Base-by-base conservation (phyloP, 257 asterid species). In the Linderniella brevidens region DNA sequence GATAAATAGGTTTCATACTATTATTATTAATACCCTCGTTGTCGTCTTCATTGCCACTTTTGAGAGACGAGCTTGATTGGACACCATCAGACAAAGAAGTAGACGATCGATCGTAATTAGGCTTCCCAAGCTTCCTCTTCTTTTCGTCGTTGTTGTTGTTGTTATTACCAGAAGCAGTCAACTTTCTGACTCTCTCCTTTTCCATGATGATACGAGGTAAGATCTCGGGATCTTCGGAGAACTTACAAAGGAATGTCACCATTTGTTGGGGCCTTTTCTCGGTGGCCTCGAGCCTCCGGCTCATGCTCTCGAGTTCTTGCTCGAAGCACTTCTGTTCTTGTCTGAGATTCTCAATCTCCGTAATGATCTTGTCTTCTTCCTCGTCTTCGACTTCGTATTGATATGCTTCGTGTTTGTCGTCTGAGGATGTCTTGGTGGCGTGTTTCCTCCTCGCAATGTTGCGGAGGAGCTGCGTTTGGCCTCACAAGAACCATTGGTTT, bases 401-500 rank as follows among this genome's bases (percentile, higher is more conserved):
- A 8, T 49, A 61, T 8, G 42, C 15, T n/a, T 6, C 35, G 54
- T 12, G 47, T 25, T 25, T 25, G 32, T 25, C 6, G 32, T 25
- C 17, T 5, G 18, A 46, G 3, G 29, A 19, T 35, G 8, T 54
- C 32, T 52, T 64, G 11, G 36, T 39, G 19, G 48, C 35, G 9
- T 68, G 68, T 49, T 76, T 79, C 51, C 52, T 63, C 58, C 92
- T 57, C 12, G 32, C 59, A 39, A 79, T 73, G 49, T 73, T 75
- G 64, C 46, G 61, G 37, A 79, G 53, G 17, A 75, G 55, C 9
- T 75, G 82, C 0, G 62, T 70, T 48, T 76, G 92, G 14, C 79
- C 82, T 8, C 80, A 56, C 37, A 79, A 44, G 49, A 79, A 79
- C 82, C 86, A 75, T 64, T 79, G 85, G 17, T 73, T 76, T 17